phyloP scores from a whole-genome alignment of 192 early-diverging fungal species.

The Entomortierella parvispora region DNA sequence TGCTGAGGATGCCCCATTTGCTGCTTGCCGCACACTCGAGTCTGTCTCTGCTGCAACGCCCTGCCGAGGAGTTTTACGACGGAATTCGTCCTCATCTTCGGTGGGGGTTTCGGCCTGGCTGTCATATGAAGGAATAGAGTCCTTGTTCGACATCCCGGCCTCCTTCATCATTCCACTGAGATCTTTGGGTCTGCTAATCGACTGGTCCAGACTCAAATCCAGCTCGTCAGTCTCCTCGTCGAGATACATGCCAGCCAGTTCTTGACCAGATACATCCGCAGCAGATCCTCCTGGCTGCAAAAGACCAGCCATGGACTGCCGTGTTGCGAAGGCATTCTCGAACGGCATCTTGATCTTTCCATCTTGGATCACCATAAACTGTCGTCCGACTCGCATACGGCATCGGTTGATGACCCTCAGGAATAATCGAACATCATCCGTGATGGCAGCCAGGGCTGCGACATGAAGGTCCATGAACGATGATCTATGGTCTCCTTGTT shows the following conservation, averaged over 20 bases:
- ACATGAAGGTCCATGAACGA: conserved; percentile 68
- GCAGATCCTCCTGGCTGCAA: conserved; percentile 48
- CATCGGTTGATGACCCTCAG: conserved; percentile 64
- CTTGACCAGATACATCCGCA: conserved; percentile 44
- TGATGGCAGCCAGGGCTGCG: conserved; percentile 62
- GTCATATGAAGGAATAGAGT: background rate
- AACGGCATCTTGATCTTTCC: conserved; percentile 51
- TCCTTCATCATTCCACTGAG: conserved; percentile 34
- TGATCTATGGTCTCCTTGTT: conserved; percentile 65
- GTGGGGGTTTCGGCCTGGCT: background rate
- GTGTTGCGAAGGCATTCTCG: conserved; percentile 34
- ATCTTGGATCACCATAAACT: conserved; percentile 57
- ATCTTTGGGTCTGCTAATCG: conserved; percentile 41
- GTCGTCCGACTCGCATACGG: conserved; percentile 71
- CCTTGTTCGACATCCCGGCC: conserved; percentile 20
- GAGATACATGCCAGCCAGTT: conserved; percentile 48
- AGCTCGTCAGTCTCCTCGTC: conserved; percentile 49
- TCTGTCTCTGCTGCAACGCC: too few species aligned
- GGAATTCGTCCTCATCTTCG: conserved; percentile 9
- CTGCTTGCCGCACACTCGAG: background rate
- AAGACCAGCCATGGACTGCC: conserved; percentile 41
- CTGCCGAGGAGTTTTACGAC: conserved; percentile 3
- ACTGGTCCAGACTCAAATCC: conserved; percentile 44
- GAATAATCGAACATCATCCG: conserved; percentile 64
- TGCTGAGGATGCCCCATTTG: conserved; percentile 25